Percentiles rank a stretch among this genome's conserved stretches.
These are phyloP conservation scores for Cercospora brassicicola DNA, from an alignment of 2,329 filamentous ascomycete species.

Conservation along the genomic window DNA sequence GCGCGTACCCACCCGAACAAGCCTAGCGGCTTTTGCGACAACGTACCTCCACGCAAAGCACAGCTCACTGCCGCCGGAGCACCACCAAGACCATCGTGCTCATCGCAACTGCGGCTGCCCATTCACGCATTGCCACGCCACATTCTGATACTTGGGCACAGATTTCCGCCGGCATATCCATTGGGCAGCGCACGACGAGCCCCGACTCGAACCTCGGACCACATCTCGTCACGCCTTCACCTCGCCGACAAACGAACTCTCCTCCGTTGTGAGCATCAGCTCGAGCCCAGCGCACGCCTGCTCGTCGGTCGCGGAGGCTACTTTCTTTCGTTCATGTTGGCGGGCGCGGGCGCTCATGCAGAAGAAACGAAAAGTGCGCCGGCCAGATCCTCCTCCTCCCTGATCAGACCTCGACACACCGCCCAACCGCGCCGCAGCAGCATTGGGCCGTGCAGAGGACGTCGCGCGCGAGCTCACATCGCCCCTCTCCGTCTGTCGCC, in stretches of 20 bases:
- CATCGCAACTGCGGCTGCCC: background rate
- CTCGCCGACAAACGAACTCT: constrained; percentile 1
- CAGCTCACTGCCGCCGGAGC: background rate
- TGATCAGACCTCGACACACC: constrained; percentile 36
- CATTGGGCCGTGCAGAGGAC: constrained; percentile 16
- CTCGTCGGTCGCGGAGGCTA: constrained; percentile 8
- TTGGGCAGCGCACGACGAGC: constrained; percentile 10
- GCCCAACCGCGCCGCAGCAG: constrained; percentile 26
- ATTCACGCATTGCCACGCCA: constrained; percentile 7
- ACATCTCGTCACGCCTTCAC: constrained; percentile 6
- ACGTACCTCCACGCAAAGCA: constrained; percentile 1
- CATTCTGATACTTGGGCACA: background rate
- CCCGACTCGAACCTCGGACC: constrained; percentile 4
- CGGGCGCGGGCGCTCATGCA: constrained; percentile 48
- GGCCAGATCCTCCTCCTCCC: constrained; percentile 47
- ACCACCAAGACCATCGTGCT: background rate
- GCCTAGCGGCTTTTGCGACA: background rate
- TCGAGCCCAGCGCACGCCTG: background rate
- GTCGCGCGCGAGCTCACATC: constrained; percentile 18
- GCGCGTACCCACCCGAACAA: background rate
- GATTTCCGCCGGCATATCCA: constrained; percentile 12
- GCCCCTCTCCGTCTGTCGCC: constrained; percentile 22
- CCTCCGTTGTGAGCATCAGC: background rate
- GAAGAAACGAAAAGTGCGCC: constrained; percentile 50
- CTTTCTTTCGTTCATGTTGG: constrained; percentile 38